These are phyloP conservation scores for Lachancea fermentati DNA, from an alignment of 805 yeast species.

Conservation along the genomic window DNA sequence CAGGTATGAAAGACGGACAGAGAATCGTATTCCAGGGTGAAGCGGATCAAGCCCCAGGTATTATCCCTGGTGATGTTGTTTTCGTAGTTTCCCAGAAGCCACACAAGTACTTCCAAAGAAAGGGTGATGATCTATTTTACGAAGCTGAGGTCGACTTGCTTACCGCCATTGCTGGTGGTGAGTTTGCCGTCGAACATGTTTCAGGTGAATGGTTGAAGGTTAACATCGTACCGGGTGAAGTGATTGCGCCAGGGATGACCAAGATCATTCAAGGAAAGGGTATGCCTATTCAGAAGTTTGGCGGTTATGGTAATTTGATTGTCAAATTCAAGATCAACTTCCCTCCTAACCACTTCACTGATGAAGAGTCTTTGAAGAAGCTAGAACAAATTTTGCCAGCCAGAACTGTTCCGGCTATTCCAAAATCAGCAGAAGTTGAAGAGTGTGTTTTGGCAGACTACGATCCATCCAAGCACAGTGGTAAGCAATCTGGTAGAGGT, in stretches of 20 bases:
- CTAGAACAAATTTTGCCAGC: constrained; percentile 78
- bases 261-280: constrained; percentile 90
- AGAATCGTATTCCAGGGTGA: constrained; percentile 87
- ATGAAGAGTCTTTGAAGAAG: constrained; percentile 65
- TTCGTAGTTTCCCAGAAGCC: constrained; percentile 88
- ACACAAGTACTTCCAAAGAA: constrained; percentile 76
- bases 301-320: constrained; percentile 83
- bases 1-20: constrained; percentile 96
- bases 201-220: constrained; percentile 89
- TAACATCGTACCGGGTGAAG: constrained; percentile 83
- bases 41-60: constrained; percentile 95
- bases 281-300: constrained; percentile 92
- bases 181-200: constrained; percentile 78
- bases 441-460: constrained; percentile 69
- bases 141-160: constrained; percentile 85
- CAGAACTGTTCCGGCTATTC: constrained; percentile 54
- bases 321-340: constrained; percentile 83
- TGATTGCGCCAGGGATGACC: constrained; percentile 74
- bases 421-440: constrained; percentile 70
- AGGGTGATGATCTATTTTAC: constrained; percentile 80
- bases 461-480: constrained; percentile 56
- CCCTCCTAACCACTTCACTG: constrained; percentile 70
- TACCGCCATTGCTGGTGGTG: constrained; percentile 96
- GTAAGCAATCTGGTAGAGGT: constrained; percentile 37
- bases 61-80: constrained; percentile 94